phyloP scores from a whole-genome alignment of 169 alveolate species.

The Cryptosporidium meleagridis region DNA sequence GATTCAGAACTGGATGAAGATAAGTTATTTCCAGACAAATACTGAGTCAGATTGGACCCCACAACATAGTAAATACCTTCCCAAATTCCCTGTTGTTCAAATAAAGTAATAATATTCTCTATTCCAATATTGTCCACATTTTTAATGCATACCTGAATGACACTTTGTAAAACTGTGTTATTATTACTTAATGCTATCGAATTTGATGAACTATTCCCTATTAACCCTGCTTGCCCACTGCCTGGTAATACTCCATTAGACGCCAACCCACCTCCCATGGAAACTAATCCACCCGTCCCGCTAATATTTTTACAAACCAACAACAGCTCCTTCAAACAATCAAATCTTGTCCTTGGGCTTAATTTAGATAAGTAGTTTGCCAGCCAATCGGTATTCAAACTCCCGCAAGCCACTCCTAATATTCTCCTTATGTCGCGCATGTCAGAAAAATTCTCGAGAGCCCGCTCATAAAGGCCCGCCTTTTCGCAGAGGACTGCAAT shows the following conservation, averaged over 20 bases:
- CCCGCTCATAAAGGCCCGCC: constrained; percentile 95
- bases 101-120: constrained; percentile 88
- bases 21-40: constrained; percentile 3
- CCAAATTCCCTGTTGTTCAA: constrained; percentile 81
- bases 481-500: constrained; percentile 98
- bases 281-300: background rate
- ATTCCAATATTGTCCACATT: constrained; percentile 91
- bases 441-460: constrained; percentile 95
- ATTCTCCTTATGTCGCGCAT: constrained; percentile 94
- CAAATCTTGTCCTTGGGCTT: constrained; percentile 78
- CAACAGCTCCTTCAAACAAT: constrained; percentile 51
- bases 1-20: constrained; percentile 37
- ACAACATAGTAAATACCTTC: constrained; percentile 70
- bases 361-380: constrained; percentile 81
- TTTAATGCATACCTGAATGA: constrained; percentile 92
- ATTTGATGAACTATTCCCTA: constrained; percentile 1
- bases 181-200: constrained; percentile 75
- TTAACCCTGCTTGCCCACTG: background rate
- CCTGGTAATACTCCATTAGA: background rate
- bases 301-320: constrained; percentile 31
- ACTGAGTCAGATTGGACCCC: constrained; percentile 54
- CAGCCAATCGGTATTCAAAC: constrained; percentile 79
- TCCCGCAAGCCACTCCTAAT: constrained; percentile 77
- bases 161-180: constrained; percentile 85
- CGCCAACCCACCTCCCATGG: background rate